A percentile compares a stretch with the other conserved stretches of the same genome.
Evolutionary conservation across 352 stramenopile species (phyloP).

Genomic region (Pythium rishiriense): DNA sequence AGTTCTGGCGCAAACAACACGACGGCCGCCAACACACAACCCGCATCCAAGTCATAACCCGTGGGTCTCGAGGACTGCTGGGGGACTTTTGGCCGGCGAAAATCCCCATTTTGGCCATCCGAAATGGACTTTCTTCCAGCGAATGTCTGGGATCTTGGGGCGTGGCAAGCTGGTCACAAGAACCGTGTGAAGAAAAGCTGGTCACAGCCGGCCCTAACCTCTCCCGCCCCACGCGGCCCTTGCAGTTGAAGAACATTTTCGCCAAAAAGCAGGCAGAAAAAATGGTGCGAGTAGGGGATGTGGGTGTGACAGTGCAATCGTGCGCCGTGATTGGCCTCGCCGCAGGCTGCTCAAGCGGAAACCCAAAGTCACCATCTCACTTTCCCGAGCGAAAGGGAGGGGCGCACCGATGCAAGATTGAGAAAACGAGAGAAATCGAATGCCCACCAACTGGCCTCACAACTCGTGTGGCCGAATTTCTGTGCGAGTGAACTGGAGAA

Average conservation of each 20-base stretch:
- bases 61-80: neutral
- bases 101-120: neutral
- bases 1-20: constrained; percentile 20
- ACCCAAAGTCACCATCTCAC: constrained; percentile 11
- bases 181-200: constrained; percentile 13
- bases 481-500: constrained; percentile 2
- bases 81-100: neutral
- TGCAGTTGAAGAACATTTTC: constrained; percentile 27
- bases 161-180: neutral
- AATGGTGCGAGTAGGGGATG: neutral
- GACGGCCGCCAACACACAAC: constrained; percentile 22
- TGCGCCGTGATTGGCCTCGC: neutral
- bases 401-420: neutral
- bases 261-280: constrained; percentile 1
- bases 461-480: neutral
- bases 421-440: constrained; percentile 8
- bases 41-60: constrained; percentile 8
- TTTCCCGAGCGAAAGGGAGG: constrained; percentile 7
- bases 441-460: neutral
- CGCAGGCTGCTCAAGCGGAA: neutral
- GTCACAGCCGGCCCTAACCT: constrained; percentile 19
- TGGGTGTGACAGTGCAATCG: constrained; percentile 15
- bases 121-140: constrained; percentile 5
- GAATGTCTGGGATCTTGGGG: constrained; percentile 18
- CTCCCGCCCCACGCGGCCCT: constrained; percentile 11